phyloP scores from a whole-genome alignment of 108 stramenopile species.

The Nitzschia sp. region DNA sequence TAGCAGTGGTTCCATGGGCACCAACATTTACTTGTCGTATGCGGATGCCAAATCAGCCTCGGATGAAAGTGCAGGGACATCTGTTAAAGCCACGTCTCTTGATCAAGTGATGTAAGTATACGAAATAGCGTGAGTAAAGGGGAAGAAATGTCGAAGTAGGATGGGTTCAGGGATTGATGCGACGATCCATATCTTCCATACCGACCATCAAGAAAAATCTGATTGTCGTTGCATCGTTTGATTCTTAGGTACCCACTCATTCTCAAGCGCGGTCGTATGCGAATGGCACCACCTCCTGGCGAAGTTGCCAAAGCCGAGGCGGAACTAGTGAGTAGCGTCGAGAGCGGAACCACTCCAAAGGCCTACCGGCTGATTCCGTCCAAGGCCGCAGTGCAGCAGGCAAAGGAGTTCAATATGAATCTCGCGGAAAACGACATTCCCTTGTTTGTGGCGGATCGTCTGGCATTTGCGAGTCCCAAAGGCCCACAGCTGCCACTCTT shows the following conservation, averaged over 20 bases:
- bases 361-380: conserved; percentile 50
- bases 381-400: conserved; percentile 31
- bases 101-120: conserved; percentile 52
- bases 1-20: conserved; percentile 22
- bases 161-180: neutral
- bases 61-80: neutral
- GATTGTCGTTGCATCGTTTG: neutral
- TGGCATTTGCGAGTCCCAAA: conserved; percentile 51
- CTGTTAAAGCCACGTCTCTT: conserved; percentile 54
- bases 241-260: conserved; percentile 45
- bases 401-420: conserved; percentile 29
- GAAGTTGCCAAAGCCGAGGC: conserved; percentile 43
- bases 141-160: too few relatives aligned
- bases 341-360: conserved; percentile 1
- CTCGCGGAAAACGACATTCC: conserved; percentile 46
- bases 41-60: conserved; percentile 35
- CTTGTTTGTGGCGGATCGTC: conserved; percentile 47
- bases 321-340: neutral
- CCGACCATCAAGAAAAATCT: too few relatives aligned
- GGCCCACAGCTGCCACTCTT: conserved; percentile 60
- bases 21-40: conserved; percentile 51
- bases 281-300: conserved; percentile 40
- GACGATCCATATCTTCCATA: neutral
- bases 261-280: conserved; percentile 45
- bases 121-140: too few relatives aligned